Evolutionary conservation across 768 basidiomycete species (phyloP).

Genomic region (Mycena sanguinolenta): DNA sequence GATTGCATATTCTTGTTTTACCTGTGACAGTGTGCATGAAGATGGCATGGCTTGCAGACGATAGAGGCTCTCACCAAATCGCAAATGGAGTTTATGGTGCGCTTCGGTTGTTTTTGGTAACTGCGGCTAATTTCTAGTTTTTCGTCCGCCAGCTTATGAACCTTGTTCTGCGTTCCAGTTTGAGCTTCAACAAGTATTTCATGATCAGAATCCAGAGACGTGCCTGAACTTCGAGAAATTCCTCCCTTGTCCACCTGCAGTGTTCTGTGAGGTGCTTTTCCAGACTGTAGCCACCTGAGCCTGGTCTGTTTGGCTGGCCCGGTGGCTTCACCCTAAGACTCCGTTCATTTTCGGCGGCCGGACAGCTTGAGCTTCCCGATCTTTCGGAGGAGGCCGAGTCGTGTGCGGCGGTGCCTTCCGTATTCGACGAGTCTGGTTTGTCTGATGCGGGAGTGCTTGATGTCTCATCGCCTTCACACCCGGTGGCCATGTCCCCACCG

Average conservation of each 20-base stretch:
- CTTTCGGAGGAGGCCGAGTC: neutral
- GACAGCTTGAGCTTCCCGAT: neutral
- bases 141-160: neutral
- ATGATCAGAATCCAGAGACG: neutral
- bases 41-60: neutral
- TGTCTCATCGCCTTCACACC: neutral
- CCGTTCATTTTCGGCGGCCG: neutral
- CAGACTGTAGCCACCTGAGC: neutral
- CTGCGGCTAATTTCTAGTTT: neutral
- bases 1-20: neutral
- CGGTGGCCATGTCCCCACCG: neutral
- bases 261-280: neutral
- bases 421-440: neutral
- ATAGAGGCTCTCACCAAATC: neutral
- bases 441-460: neutral
- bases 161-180: neutral
- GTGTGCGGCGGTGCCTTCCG: too few species aligned
- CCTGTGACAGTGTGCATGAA: neutral
- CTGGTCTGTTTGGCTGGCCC: constrained; percentile 7
- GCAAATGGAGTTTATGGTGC: neutral
- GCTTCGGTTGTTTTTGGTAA: neutral
- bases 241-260: neutral
- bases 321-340: constrained; percentile 7
- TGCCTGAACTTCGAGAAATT: constrained; percentile 1
- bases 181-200: neutral